Evolutionary conservation across 2,329 filamentous ascomycete species (phyloP).

Genomic region (Exserohilum rostratum): DNA sequence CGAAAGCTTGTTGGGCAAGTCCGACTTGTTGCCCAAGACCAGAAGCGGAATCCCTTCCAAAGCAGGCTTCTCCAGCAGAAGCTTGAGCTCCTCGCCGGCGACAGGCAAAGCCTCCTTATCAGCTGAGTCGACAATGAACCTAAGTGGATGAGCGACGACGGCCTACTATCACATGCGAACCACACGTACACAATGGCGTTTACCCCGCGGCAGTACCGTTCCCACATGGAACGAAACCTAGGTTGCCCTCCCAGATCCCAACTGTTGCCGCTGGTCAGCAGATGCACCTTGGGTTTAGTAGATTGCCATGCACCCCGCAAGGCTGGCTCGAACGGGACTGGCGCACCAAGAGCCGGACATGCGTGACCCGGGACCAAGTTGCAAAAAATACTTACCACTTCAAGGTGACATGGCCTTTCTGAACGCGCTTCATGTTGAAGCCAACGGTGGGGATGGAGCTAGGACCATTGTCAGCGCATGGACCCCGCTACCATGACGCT

Average conservation of each 20-base stretch:
- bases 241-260: slow-evolving; percentile 99
- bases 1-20: slow-evolving; percentile 85
- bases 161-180: slow-evolving; percentile 15
- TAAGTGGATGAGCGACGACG: slow-evolving; percentile 47
- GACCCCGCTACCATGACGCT: slow-evolving; percentile 31
- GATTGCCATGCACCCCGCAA: slow-evolving; percentile 38
- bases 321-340: slow-evolving; percentile 41
- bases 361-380: slow-evolving; percentile 42
- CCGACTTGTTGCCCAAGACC: slow-evolving; percentile 96
- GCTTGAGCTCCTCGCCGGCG: slow-evolving; percentile 90
- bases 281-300: slow-evolving; percentile 35
- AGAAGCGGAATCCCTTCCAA: slow-evolving; percentile 90
- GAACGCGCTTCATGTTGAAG: slow-evolving; percentile 98
- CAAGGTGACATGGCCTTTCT: slow-evolving; percentile 96
- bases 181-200: slow-evolving; percentile 83
- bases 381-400: slow-evolving; percentile 71
- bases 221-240: slow-evolving; percentile 98
- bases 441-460: slow-evolving; percentile 98
- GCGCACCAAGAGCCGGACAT: slow-evolving; percentile 45
- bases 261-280: slow-evolving; percentile 55
- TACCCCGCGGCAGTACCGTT: slow-evolving; percentile 95
- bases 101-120: slow-evolving; percentile 80
- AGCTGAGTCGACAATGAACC: slow-evolving; percentile 96
- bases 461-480: slow-evolving; percentile 51
- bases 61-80: slow-evolving; percentile 81